Conservation (phyloP, 2,329 filamentous ascomycete species). For the Lachnum nothofagi region DNA sequence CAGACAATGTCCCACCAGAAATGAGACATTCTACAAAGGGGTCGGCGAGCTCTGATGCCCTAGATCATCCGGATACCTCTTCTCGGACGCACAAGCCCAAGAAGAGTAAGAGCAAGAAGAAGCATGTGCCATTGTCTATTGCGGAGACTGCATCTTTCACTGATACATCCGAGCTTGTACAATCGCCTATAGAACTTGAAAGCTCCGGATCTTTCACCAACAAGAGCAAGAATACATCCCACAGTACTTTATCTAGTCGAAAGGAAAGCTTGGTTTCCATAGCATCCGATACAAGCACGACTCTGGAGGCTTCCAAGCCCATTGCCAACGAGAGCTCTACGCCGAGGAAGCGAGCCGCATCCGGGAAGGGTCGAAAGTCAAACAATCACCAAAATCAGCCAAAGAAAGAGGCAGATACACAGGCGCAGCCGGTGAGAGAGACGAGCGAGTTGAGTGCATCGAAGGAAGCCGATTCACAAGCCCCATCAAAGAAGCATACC, state of each 20-base stretch:
- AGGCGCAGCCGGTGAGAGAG: neutral
- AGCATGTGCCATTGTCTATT: neutral
- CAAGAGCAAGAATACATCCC: conserved; percentile 9
- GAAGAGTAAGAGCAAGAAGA: neutral
- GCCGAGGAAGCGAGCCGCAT: neutral
- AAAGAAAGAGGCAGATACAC: conserved; percentile 6
- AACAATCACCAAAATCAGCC: neutral
- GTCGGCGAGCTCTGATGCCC: neutral
- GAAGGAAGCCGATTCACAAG: neutral
- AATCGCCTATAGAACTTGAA: neutral
- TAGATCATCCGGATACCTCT: no score
- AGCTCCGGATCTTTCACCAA: neutral
- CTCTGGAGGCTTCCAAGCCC: neutral
- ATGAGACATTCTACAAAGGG: neutral
- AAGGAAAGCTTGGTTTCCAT: conserved; percentile 10
- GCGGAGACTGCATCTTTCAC: neutral
- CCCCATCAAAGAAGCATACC: neutral
- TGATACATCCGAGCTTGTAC: neutral
- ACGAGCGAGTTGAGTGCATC: no score
- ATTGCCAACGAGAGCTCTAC: neutral
- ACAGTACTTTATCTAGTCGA: conserved; percentile 10
- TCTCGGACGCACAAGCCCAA: neutral
- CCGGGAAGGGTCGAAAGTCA: conserved; percentile 1
- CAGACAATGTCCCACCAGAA: neutral
- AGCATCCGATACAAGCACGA: neutral